A percentile compares a stretch with the other conserved stretches of the same genome.
Evolutionary conservation across 768 basidiomycete species (phyloP).

Genomic region (Tephrocybe rancida): DNA sequence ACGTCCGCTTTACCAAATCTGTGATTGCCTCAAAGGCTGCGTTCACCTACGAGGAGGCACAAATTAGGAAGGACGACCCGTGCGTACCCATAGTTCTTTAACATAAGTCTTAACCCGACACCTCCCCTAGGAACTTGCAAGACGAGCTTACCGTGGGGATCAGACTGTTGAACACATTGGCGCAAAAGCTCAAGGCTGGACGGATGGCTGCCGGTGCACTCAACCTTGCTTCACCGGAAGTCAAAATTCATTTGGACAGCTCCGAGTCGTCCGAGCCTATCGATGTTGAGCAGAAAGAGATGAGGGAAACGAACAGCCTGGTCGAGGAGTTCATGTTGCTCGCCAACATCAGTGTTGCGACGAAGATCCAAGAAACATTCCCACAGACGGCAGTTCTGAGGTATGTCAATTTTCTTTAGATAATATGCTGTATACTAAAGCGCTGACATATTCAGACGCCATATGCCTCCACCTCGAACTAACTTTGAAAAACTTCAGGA

Average conservation of each 20-base stretch:
- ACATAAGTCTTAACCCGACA: neutral
- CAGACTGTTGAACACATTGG: conserved; percentile 85
- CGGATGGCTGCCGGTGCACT: conserved; percentile 97
- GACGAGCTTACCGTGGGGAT: conserved; percentile 87
- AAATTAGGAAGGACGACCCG: conserved; percentile 91
- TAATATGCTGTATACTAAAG: neutral
- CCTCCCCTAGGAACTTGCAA: conserved; percentile 55
- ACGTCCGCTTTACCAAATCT: conserved; percentile 91
- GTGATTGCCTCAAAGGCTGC: conserved; percentile 96
- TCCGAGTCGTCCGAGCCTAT: conserved; percentile 94
- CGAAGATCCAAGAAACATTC: conserved; percentile 91
- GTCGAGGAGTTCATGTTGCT: conserved; percentile 99
- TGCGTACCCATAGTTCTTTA: conserved; percentile 36
- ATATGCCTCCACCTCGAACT: conserved; percentile 86
- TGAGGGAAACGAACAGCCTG: conserved; percentile 91
- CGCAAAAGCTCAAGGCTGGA: conserved; percentile 78
- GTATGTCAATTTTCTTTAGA: conserved; percentile 33
- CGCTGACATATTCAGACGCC: conserved; percentile 55
- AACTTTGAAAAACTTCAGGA: conserved; percentile 98
- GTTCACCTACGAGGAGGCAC: conserved; percentile 97
- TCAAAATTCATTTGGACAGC: conserved; percentile 94
- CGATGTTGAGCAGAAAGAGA: conserved; percentile 94
- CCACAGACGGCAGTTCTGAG: conserved; percentile 94
- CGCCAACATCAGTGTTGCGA: conserved; percentile 93
- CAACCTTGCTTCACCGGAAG: conserved; percentile 97